Evolutionary conservation across 1,284 basidiomycete genomes (phyloP).

Genomic region (Rhodofomes roseus): DNA sequence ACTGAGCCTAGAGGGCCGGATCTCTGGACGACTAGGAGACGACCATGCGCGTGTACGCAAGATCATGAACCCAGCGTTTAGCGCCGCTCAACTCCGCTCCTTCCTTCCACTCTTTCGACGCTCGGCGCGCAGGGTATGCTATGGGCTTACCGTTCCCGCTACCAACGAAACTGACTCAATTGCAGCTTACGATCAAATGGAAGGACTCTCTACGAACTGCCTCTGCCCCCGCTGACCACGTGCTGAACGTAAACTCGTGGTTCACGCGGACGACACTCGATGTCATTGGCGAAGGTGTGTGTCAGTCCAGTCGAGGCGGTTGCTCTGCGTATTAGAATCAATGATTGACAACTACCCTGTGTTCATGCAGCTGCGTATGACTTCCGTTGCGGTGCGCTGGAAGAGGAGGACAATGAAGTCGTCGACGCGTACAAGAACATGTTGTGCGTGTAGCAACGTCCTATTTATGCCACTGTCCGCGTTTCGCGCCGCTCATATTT

Average conservation of each 20-base stretch:
- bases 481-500: no score
- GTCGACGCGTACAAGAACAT: conserved; percentile 29
- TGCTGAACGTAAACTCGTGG: conserved; percentile 36
- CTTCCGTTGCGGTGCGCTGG: conserved; percentile 25
- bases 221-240: conserved; percentile 2
- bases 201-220: conserved; percentile 14
- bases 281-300: conserved; percentile 38
- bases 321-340: not conserved
- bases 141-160: no score
- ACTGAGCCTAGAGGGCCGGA: not conserved
- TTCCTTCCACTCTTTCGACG: conserved; percentile 46
- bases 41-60: conserved; percentile 38
- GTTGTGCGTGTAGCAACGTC: conserved; percentile 22
- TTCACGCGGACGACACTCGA: conserved; percentile 44
- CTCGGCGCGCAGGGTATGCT: conserved; percentile 38
- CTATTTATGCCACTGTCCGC: not conserved
- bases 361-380: conserved; percentile 25
- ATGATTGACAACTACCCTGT: conserved; percentile 7
- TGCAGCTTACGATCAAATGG: conserved; percentile 20
- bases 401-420: conserved; percentile 25
- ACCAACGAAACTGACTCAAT: no score
- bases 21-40: conserved; percentile 26
- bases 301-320: not conserved
- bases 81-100: conserved; percentile 39
- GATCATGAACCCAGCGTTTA: conserved; percentile 41